Conservation (phyloP, 306 rosid genomes). For the Cicer arietinum region DNA sequence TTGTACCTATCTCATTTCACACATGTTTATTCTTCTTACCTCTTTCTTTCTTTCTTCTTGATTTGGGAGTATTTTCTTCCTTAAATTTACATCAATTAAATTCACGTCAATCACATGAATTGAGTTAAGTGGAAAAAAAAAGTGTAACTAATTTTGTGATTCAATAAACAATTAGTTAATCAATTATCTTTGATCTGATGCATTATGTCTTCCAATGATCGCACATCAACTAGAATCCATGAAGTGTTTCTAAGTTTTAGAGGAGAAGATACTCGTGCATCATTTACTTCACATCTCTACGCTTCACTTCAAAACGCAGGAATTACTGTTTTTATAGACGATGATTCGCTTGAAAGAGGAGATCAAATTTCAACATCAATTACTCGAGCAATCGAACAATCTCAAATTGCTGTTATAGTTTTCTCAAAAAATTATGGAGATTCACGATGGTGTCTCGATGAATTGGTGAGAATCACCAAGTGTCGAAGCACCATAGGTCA, state of each 20-base stretch:
- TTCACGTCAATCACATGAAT: too few relatives aligned
- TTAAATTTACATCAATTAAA: too few relatives aligned
- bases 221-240: too few relatives aligned
- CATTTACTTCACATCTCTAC: background rate
- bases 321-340: constrained; percentile 1
- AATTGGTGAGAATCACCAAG: background rate
- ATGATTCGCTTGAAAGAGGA: background rate
- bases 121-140: too few relatives aligned
- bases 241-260: background rate
- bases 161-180: too few relatives aligned
- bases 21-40: too few relatives aligned
- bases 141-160: too few relatives aligned
- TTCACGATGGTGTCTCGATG: background rate
- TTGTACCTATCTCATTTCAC: too few relatives aligned
- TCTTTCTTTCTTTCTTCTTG: too few relatives aligned
- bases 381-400: background rate
- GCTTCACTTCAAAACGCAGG: background rate
- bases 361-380: background rate
- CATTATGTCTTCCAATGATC: too few relatives aligned
- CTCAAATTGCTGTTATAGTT: background rate
- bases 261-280: background rate
- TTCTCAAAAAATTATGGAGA: background rate
- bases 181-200: too few relatives aligned
- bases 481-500: background rate
- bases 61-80: too few relatives aligned